Evolutionary conservation across 208 protist genomes (phyloP), one percentile per base, ranked within the genome.

Genomic region (Phytomonas serpens): DNA sequence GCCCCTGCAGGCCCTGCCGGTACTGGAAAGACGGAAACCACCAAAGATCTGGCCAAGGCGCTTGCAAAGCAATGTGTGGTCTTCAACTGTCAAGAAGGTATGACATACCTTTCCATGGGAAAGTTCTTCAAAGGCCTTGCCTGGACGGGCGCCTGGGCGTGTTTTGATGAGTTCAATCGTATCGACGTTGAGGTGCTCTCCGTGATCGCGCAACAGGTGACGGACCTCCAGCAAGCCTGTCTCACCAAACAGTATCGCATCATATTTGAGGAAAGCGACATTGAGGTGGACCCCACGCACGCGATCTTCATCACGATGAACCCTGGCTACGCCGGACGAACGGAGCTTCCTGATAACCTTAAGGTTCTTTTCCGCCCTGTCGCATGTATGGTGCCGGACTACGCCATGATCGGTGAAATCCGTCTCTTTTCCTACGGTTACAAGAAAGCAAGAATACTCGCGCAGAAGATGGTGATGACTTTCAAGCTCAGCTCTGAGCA

Each of bases 161-260:
- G 98, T 87, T 99, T 99, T 80, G 98, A 99, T 85, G 98, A 99
- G 87, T 99, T 99, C 88, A 99, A 99, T 82, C 93, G 98, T 75
- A 99, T 99, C 84, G 96, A 99, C 76, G 93, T 99, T 29, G 97
- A 98, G 82, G 96, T 98, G 77, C 87, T 98, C 32, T 98, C 96
- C 34, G 97, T 99, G 19, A 92, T 99, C 66, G 97, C 97, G 38
- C 93, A 98, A 81, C 97, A 99, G 81, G 92, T 99, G 42, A 94
- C 92, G 29, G 97, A 95, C 71, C 88, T 99, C 71, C 97, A 99
- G 77, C 90, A 98, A 75, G 97, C 97, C 27, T 93, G 88, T 65
- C 66, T 84, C 52, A 93, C 92, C 19, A 95, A 95, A 79, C 91
- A 96, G 80, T 98, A 92, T 76, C 93, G 89, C 77, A 95, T 95